Base-by-base conservation (phyloP, 441 rosid genomes). In the Erodium moschatum region DNA sequence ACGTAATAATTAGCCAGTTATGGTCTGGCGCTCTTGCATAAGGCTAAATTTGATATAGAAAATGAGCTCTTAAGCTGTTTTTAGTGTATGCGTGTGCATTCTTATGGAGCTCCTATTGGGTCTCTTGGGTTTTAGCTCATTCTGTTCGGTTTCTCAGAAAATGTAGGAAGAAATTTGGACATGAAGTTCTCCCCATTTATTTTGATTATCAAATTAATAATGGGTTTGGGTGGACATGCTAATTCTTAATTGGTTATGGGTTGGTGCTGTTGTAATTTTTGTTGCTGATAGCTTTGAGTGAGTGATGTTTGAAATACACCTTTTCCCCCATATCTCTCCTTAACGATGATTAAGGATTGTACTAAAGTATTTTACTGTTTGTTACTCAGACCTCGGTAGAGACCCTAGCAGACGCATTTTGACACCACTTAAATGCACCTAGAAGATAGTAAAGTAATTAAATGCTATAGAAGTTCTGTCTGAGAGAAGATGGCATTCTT, bases 401-500 rank as follows among this genome's bases (percentile, higher is more conserved):
- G 38, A 62, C 9, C 16, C 38, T 27, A 62, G 38, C 65, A 62
- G 65, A 24, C 27, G n/a, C 64, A 60, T 60, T 27, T 62, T 24
- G 65, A 6, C 65, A 12, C 21, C 16, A 24, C 15, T 62, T 24
- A 20, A 27, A 62, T 13, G 35, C 71, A 12, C 11, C 33, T 12
- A 6, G 33, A 64, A 64, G 44, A 64, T 18, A 35, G 33, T 64
- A 21, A 6, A 64, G 44, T 64, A 33, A 35, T 8, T 64, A 64
- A 48, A 38, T 48, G 66, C 9, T 65, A 5, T 68, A 63, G 46
- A 69, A 70, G 67, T 78, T 85, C 82, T 78, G 83, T 80, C 83
- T 74, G 27, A 11, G 76, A 82, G 75, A 78, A 77, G 74, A 95
- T 95, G 99, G 95, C 99, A n/a, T 90, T 84, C 77, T 87, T 85